Percentiles rank a stretch among this genome's conserved stretches.
These are phyloP conservation scores for Fallopia convolvulus DNA, from an alignment of 148 eudicot genomes.

Conservation along the genomic window DNA sequence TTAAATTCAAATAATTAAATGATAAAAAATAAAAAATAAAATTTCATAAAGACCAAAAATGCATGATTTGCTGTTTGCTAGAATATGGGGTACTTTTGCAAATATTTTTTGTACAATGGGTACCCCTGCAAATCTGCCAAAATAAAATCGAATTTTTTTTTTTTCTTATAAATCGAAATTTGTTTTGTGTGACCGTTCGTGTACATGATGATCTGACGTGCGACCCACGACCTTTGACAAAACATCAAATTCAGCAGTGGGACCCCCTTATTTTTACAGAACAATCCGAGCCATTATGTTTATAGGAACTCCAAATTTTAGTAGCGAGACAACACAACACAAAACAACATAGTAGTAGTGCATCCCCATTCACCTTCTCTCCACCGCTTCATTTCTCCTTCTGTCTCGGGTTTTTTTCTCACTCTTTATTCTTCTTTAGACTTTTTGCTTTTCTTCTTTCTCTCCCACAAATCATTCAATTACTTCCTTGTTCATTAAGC, in stretches of 20 bases:
- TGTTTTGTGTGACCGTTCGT: no score
- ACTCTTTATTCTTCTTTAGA: background rate
- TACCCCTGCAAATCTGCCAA: no score
- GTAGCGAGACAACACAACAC: background rate
- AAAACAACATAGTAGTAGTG: no score
- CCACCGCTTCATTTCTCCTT: background rate
- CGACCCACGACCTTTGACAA: background rate
- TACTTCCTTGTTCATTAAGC: background rate
- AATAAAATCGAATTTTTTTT: no score
- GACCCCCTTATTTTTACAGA: background rate
- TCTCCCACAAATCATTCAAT: background rate
- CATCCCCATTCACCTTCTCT: background rate
- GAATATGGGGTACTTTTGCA: no score
- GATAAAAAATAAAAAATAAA: no score
- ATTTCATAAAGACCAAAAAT: no score
- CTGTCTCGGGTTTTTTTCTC: background rate
- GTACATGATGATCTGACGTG: background rate
- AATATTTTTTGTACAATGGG: no score
- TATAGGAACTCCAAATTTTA: background rate
- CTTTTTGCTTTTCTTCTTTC: background rate
- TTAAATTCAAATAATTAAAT: no score
- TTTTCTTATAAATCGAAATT: no score
- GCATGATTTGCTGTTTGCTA: no score
- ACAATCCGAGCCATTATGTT: background rate
- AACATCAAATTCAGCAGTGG: slow-evolving; percentile 1